A percentile compares a stretch with the other conserved stretches of the same genome.
These are phyloP conservation scores for Penicillium parvum DNA, from an alignment of 495 filamentous ascomycete genomes.

Conservation along the genomic window DNA sequence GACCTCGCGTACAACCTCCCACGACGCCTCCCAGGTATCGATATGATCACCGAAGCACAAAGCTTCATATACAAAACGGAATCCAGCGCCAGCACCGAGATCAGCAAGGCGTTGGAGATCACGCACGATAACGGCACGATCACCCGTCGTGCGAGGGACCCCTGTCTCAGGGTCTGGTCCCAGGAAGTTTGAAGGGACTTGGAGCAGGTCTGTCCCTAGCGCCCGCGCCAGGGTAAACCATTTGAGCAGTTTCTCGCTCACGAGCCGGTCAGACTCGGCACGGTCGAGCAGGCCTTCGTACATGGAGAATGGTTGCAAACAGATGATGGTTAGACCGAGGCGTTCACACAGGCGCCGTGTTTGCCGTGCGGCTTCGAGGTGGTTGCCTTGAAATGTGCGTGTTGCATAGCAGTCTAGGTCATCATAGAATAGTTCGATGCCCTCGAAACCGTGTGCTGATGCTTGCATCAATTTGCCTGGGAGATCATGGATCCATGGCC, in stretches of 20 bases:
- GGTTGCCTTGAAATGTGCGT: slow-evolving; percentile 49
- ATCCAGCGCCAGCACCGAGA: slow-evolving; percentile 46
- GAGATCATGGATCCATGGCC: slow-evolving; percentile 61
- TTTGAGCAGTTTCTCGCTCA: slow-evolving; percentile 56
- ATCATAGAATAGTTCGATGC: slow-evolving; percentile 78
- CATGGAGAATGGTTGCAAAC: slow-evolving; percentile 74
- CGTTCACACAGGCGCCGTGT: slow-evolving; percentile 54
- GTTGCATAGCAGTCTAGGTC: slow-evolving; percentile 63
- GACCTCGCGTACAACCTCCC: slow-evolving; percentile 62
- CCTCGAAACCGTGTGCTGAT: slow-evolving; percentile 58
- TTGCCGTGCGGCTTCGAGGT: slow-evolving; percentile 54
- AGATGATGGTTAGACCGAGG: slow-evolving; percentile 58
- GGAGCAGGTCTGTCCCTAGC: slow-evolving; percentile 65
- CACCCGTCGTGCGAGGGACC: slow-evolving; percentile 43
- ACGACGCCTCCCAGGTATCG: slow-evolving; percentile 69
- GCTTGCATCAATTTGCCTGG: slow-evolving; percentile 63
- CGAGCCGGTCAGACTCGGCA: slow-evolving; percentile 48
- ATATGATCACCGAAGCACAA: slow-evolving; percentile 71
- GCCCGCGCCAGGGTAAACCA: slow-evolving; percentile 66
- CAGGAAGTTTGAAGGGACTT: slow-evolving; percentile 71
- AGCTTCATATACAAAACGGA: slow-evolving; percentile 74
- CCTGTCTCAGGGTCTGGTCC: slow-evolving; percentile 41
- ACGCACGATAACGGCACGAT: slow-evolving; percentile 53
- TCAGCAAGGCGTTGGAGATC: slow-evolving; percentile 66
- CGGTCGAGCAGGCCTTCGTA: slow-evolving; percentile 73